Base-by-base conservation (phyloP, 106 monocot genomes). In the Dactylorhiza incarnata region DNA sequence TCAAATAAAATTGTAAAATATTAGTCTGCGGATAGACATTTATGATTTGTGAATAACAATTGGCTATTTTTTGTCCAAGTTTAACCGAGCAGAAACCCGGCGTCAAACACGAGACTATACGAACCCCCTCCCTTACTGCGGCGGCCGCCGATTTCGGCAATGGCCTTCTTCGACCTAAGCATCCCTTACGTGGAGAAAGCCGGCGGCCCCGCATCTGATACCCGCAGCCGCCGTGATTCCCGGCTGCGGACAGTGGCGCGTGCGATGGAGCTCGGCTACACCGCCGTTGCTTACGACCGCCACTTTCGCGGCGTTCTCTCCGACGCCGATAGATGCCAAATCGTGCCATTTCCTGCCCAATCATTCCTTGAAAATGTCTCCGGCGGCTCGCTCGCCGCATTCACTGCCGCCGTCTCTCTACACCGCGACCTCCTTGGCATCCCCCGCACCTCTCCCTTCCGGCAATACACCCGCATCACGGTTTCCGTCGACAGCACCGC, bases 81-180 rank as follows among this genome's bases (percentile, higher is more conserved):
- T n/a, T n/a, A n/a, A n/a, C n/a, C n/a, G n/a, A n/a, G n/a, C n/a
- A n/a, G n/a, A n/a, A n/a, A n/a, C n/a, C n/a, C n/a, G n/a, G n/a
- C n/a, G n/a, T n/a, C n/a, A n/a, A n/a, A n/a, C n/a, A n/a, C n/a
- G n/a, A n/a, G n/a, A n/a, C n/a, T n/a, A n/a, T n/a, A n/a, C n/a
- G n/a, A n/a, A 72, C 15, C 17, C 8, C 75, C 15, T 20, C 23
- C 29, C 48, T 24, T 11, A 7, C 48, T 1, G 10, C 26, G 48
- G 6, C 59, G 9, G 20, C 72, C 46, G 47, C 25, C 61, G 6
- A 47, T 54, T n/a, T 17, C 46, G 0, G 68, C 80, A 15, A 95
- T 95, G 92, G 81, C 71, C 11, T 95, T 86, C 86, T 95, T 95
- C 85, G 95, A 95, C 68, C 85, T 92, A 43, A 82, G 80, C 79